Conservation (phyloP, 352 stramenopile genomes). For the Globisporangium mamillatum region DNA sequence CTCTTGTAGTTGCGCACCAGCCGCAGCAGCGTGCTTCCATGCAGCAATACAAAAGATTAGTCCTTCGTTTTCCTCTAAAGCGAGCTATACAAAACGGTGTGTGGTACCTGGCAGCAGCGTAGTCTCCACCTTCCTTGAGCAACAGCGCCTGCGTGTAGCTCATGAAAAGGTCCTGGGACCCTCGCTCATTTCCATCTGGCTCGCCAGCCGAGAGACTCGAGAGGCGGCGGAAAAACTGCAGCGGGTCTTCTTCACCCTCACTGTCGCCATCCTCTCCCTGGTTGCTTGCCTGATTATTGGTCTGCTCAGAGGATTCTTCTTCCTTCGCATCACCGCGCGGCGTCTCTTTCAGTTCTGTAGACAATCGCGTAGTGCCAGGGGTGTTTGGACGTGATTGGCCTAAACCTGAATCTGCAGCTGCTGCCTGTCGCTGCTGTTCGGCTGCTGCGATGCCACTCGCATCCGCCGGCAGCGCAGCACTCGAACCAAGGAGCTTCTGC, state of each 20-base stretch:
- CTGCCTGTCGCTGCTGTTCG: neutral
- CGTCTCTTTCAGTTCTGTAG: neutral
- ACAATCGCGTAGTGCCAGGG: neutral
- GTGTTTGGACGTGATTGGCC: neutral
- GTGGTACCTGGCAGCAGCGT: conserved; percentile 31
- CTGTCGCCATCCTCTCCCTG: neutral
- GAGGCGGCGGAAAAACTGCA: conserved; percentile 30
- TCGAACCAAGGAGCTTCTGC: neutral
- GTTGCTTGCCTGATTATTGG: neutral
- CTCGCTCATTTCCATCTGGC: neutral
- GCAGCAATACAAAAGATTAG: neutral
- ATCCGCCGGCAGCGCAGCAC: neutral
- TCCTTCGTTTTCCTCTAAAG: too few relatives aligned
- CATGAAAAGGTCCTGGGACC: conserved; percentile 24
- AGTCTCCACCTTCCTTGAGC: conserved; percentile 32
- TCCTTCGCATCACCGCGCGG: neutral
- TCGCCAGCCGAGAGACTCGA: conserved; percentile 1
- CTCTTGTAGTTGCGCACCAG: conserved; percentile 19
- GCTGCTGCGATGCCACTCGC: neutral
- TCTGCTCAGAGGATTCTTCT: neutral
- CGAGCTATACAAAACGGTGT: too few relatives aligned
- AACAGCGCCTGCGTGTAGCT: conserved; percentile 47
- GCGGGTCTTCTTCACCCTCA: conserved; percentile 19
- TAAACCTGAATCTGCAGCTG: neutral
- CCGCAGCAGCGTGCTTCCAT: conserved; percentile 26